Conservation (phyloP, 305 asterid species). For the Stenogyne calaminthoides region DNA sequence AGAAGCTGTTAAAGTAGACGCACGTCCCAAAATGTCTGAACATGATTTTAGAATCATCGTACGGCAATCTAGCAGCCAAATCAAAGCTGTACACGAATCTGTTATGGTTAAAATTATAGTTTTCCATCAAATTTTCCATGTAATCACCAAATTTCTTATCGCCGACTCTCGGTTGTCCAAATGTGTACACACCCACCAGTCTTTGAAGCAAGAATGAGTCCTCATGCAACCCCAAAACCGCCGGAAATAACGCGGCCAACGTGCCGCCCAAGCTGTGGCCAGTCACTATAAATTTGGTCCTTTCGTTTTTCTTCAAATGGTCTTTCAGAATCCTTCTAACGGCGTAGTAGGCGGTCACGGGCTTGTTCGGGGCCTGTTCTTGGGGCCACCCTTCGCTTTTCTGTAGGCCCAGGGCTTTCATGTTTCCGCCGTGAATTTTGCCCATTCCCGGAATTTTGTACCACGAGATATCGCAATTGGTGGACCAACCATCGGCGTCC, state of each 20-base stretch:
- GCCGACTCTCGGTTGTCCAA: conserved; percentile 69
- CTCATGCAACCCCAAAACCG: conserved; percentile 41
- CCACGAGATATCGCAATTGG: conserved; percentile 59
- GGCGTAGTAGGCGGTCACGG: conserved; percentile 49
- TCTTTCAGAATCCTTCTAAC: conserved; percentile 42
- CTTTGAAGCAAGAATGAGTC: conserved; percentile 47
- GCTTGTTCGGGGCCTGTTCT: conserved; percentile 24
- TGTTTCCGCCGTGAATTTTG: conserved; percentile 54
- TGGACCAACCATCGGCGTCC: conserved; percentile 49
- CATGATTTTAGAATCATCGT: conserved; percentile 46
- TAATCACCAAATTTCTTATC: conserved; percentile 41
- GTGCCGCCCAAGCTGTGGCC: conserved; percentile 80
- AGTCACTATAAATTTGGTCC: conserved; percentile 48
- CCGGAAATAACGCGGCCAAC: conserved; percentile 50
- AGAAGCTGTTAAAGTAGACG: conserved; percentile 51
- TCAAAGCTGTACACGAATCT: conserved; percentile 60
- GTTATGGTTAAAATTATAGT: conserved; percentile 24
- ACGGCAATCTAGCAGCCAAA: conserved; percentile 61
- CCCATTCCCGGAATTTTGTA: conserved; percentile 44
- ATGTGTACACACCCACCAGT: conserved; percentile 55
- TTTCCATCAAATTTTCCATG: conserved; percentile 32
- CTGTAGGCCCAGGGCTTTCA: conserved; percentile 54
- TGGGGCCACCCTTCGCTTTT: conserved; percentile 46
- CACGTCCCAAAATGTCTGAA: conserved; percentile 62
- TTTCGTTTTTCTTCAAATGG: conserved; percentile 16